Percentiles rank a stretch among this genome's conserved stretches.
Evolutionary conservation across 1,284 basidiomycete genomes (phyloP).

Genomic region (Puccinia novopanici): DNA sequence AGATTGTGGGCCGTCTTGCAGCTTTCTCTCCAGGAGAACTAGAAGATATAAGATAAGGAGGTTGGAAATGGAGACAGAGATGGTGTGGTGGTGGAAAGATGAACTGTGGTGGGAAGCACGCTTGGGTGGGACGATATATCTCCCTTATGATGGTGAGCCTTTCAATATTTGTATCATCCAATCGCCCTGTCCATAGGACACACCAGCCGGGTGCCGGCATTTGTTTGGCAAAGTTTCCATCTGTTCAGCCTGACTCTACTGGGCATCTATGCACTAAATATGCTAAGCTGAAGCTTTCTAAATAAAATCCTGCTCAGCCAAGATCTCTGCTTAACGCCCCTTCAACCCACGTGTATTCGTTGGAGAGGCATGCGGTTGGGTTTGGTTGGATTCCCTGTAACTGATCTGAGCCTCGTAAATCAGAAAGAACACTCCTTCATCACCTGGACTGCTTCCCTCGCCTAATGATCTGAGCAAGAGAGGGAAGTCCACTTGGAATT

Average conservation of each 20-base stretch:
- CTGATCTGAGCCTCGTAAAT: too few species aligned
- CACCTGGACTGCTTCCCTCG: neutral
- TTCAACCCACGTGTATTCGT: too few species aligned
- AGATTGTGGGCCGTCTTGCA: neutral
- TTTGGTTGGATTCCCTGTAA: neutral
- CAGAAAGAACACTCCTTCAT: neutral
- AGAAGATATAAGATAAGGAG: neutral
- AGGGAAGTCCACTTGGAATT: too few species aligned
- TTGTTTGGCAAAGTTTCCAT: constrained; percentile 12
- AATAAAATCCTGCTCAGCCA: neutral
- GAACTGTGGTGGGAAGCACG: neutral
- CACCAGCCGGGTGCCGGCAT: neutral
- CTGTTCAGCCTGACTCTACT: constrained; percentile 6
- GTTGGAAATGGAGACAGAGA: neutral
- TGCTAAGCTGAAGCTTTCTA: neutral
- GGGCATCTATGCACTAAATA: neutral
- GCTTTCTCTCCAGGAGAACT: neutral
- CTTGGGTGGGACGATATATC: neutral
- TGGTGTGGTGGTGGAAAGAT: constrained; percentile 9
- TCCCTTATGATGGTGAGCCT: neutral
- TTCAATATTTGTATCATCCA: neutral
- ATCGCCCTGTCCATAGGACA: neutral
- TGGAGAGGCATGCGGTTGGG: neutral
- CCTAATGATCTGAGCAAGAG: too few species aligned
- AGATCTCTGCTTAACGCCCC: neutral